Evolutionary conservation across 345 rosid genomes (phyloP).

Genomic region (Arabidopsis arenosa): DNA sequence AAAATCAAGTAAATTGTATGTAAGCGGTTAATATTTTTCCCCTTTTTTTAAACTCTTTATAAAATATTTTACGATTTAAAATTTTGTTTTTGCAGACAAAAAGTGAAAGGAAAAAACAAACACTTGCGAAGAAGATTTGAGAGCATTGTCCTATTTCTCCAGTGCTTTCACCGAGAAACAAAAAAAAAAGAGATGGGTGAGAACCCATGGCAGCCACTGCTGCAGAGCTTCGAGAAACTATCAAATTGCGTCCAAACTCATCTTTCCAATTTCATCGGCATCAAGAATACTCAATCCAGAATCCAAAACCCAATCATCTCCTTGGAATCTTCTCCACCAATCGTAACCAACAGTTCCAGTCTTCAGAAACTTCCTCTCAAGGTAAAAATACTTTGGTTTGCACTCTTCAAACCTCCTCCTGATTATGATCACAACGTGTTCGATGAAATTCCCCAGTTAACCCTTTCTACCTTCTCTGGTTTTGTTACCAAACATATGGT

Average conservation of each 20-base stretch:
- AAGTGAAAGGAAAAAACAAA: neutral
- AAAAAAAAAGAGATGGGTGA: conserved; percentile 50
- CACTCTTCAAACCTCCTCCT: neutral
- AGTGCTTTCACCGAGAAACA: neutral
- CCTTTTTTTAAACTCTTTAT: no score
- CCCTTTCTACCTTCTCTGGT: neutral
- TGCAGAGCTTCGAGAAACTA: conserved; percentile 52
- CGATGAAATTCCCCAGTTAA: conserved; percentile 54
- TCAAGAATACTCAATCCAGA: conserved; percentile 21
- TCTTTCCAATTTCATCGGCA: conserved; percentile 53
- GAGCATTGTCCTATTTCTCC: neutral
- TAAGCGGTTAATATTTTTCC: no score
- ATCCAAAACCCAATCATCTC: conserved; percentile 49
- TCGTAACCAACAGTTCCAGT: conserved; percentile 31
- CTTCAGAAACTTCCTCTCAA: conserved; percentile 48
- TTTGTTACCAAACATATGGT: neutral
- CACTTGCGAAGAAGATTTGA: neutral
- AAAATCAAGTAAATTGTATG: no score
- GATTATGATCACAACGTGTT: conserved; percentile 48
- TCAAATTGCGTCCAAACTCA: conserved; percentile 62
- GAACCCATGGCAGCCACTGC: conserved; percentile 59
- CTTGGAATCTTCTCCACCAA: conserved; percentile 45
- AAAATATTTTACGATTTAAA: no score
- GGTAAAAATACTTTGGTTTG: conserved; percentile 36
- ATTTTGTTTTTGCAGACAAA: neutral